Evolutionary conservation across 805 yeast species (phyloP).

Genomic region (Cyberlindnera galapagoensis): DNA sequence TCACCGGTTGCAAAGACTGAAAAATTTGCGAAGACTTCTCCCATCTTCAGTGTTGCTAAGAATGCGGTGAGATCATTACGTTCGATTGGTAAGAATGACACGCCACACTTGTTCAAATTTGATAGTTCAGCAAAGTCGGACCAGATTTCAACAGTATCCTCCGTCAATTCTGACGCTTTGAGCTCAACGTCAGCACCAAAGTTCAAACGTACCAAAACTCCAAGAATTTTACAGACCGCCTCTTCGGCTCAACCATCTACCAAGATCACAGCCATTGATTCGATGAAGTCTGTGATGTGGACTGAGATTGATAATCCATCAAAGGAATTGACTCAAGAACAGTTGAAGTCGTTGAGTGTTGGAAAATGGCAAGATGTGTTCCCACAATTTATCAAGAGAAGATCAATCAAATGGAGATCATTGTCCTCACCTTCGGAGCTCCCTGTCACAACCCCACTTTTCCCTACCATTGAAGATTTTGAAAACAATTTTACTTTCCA

Average conservation of each 20-base stretch:
- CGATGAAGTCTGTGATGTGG: constrained; percentile 36
- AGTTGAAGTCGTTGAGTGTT: constrained; percentile 50
- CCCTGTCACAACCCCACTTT: constrained; percentile 73
- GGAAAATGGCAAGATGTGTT: constrained; percentile 92
- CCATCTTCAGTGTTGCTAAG: constrained; percentile 12
- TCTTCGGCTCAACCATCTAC: constrained; percentile 6
- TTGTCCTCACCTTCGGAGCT: constrained; percentile 89
- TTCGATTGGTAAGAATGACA: not conserved
- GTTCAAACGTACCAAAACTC: constrained; percentile 12
- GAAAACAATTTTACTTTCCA: constrained; percentile 70
- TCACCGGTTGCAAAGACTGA: constrained; percentile 20
- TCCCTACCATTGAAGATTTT: constrained; percentile 67
- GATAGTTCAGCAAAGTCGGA: too few relatives aligned
- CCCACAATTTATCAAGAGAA: constrained; percentile 61
- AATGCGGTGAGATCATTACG: constrained; percentile 7
- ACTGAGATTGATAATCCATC: constrained; percentile 74
- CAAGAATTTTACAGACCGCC: too few relatives aligned
- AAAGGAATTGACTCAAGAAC: constrained; percentile 47
- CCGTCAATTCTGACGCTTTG: too few relatives aligned
- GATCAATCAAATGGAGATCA: constrained; percentile 86
- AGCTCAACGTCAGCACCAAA: constrained; percentile 9
- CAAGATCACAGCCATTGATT: constrained; percentile 17
- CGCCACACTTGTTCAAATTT: too few relatives aligned
- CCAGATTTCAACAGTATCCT: too few relatives aligned
- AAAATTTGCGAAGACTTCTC: constrained; percentile 11